A percentile compares a stretch with the other conserved stretches of the same genome.
Evolutionary conservation across 2,329 filamentous ascomycete species (phyloP).

Genomic region (Thyridium curvatum): DNA sequence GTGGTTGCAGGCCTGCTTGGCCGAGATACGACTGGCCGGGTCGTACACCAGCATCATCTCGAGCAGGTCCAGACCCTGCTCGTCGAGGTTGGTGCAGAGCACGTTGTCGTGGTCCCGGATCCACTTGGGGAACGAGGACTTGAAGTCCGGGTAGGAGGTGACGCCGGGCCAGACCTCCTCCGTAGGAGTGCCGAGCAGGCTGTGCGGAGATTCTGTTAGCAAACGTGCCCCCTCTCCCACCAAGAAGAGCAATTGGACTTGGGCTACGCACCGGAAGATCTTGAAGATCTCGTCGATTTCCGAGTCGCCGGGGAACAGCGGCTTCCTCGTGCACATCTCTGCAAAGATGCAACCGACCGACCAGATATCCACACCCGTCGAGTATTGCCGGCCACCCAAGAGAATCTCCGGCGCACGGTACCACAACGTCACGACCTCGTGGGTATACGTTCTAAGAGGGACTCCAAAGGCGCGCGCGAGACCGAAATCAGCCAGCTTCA

Average conservation of each 20-base stretch:
- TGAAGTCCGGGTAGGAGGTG: constrained; percentile 84
- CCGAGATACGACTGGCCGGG: constrained; percentile 75
- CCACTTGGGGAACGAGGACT: constrained; percentile 85
- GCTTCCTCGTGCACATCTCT: constrained; percentile 88
- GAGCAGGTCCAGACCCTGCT: constrained; percentile 59
- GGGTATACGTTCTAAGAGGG: constrained; percentile 80
- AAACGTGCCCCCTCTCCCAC: too few species aligned
- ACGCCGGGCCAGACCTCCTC: constrained; percentile 81
- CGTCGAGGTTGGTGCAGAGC: constrained; percentile 66
- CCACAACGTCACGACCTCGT: constrained; percentile 89
- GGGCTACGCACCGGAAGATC: constrained; percentile 74
- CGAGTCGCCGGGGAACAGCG: constrained; percentile 81
- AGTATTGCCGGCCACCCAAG: constrained; percentile 81
- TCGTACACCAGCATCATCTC: constrained; percentile 73
- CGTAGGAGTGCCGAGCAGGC: constrained; percentile 71
- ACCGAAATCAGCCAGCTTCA: constrained; percentile 83
- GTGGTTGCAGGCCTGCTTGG: constrained; percentile 79
- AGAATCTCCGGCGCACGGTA: constrained; percentile 84
- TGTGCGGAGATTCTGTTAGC: constrained; percentile 21
- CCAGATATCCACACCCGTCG: constrained; percentile 93
- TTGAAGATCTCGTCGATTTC: constrained; percentile 95
- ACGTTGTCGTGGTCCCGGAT: constrained; percentile 56
- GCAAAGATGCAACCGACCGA: constrained; percentile 86
- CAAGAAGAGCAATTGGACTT: too few species aligned
- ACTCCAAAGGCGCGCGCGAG: constrained; percentile 86